These are phyloP conservation scores for Meredithiella fracta DNA, from an alignment of 2,329 filamentous ascomycete species.

Conservation along the genomic window DNA sequence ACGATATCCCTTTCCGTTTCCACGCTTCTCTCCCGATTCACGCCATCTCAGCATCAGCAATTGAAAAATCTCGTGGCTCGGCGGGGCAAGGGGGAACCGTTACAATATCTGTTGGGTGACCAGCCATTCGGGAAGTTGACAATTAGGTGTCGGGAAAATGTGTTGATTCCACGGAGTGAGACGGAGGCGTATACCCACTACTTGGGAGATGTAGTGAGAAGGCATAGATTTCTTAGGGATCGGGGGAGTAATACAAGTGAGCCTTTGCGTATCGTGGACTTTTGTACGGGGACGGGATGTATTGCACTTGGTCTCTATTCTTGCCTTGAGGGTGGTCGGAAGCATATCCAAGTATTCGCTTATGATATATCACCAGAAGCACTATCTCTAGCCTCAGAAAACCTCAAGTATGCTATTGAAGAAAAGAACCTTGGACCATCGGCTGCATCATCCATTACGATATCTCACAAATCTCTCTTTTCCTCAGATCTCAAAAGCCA, in stretches of 20 bases:
- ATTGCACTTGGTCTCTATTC: slow-evolving; percentile 63
- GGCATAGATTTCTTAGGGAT: not conserved
- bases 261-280: slow-evolving; percentile 52
- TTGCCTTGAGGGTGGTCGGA: slow-evolving; percentile 29
- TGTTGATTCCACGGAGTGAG: slow-evolving; percentile 72
- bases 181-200: slow-evolving; percentile 52
- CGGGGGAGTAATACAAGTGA: not conserved
- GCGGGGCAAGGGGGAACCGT: slow-evolving; percentile 41
- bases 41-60: not conserved
- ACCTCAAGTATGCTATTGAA: slow-evolving; percentile 34
- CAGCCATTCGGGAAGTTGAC: slow-evolving; percentile 79
- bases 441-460: slow-evolving; percentile 15
- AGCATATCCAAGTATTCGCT: slow-evolving; percentile 41
- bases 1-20: slow-evolving; percentile 9
- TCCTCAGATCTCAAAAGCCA: slow-evolving; percentile 3
- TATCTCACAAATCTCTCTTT: slow-evolving; percentile 14
- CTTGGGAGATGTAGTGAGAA: slow-evolving; percentile 31
- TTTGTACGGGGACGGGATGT: slow-evolving; percentile 85
- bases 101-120: slow-evolving; percentile 79
- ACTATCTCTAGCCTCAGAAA: slow-evolving; percentile 46
- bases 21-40: not conserved
- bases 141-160: slow-evolving; percentile 57
- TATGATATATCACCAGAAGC: slow-evolving; percentile 57
- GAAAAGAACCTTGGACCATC: slow-evolving; percentile 15
- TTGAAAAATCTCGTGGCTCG: not conserved